Conservation (phyloP, 2,329 filamentous ascomycete genomes). For the Torrubiellomyces zombiae region DNA sequence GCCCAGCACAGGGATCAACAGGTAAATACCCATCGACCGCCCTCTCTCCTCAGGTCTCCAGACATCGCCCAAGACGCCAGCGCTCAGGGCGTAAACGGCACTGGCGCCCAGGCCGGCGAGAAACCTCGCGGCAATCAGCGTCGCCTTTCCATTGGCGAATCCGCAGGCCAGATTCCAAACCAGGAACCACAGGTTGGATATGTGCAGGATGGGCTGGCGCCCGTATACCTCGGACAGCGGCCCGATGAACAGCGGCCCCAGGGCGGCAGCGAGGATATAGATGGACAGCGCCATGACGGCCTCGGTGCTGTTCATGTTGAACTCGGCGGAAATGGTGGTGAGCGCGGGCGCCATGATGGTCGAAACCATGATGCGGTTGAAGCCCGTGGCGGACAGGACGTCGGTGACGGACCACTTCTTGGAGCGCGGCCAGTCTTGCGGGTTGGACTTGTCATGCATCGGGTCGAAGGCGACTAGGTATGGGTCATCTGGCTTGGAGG, state of each 20-base stretch:
- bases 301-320: constrained; percentile 30
- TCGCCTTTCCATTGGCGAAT: constrained; percentile 19
- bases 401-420: constrained; percentile 32
- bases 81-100: constrained; percentile 26
- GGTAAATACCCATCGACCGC: constrained; percentile 18
- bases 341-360: constrained; percentile 36
- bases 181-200: constrained; percentile 31
- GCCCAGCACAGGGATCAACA: constrained; percentile 22
- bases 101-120: constrained; percentile 31
- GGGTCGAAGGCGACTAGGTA: too few species aligned
- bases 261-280: constrained; percentile 24
- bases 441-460: too few species aligned
- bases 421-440: constrained; percentile 13
- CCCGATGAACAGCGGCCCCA: constrained; percentile 25
- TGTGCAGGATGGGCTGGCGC: constrained; percentile 21
- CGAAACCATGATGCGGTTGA: constrained; percentile 33
- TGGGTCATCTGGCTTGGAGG: too few species aligned
- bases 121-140: constrained; percentile 27
- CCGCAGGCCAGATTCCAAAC: constrained; percentile 30
- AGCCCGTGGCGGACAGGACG: constrained; percentile 30
- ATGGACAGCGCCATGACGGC: constrained; percentile 30
- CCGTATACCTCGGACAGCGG: constrained; percentile 33
- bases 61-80: constrained; percentile 28
- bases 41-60: constrained; percentile 29
- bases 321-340: constrained; percentile 28